These are phyloP conservation scores for Cryptosporidium parvum DNA, from an alignment of 169 alveolate species.

Conservation along the genomic window DNA sequence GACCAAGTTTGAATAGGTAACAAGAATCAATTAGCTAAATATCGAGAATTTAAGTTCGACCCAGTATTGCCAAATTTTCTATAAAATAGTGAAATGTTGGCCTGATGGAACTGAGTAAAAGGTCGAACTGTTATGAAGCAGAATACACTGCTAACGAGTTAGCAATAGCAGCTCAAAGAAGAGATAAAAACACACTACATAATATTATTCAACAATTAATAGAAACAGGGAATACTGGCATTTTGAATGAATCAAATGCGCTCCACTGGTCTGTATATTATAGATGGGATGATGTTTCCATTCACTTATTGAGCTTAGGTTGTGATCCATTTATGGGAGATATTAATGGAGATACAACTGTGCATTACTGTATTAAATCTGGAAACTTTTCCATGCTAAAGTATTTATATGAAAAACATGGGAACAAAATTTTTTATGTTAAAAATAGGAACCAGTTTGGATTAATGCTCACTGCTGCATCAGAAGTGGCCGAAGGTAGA, in stretches of 20 bases:
- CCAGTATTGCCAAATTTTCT: background rate
- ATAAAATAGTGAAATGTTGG: constrained; percentile 8
- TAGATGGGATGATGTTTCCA: constrained; percentile 85
- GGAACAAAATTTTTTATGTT: constrained; percentile 76
- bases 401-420: constrained; percentile 74
- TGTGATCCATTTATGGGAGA: constrained; percentile 80
- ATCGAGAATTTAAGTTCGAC: background rate
- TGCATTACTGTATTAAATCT: constrained; percentile 80
- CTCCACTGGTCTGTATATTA: constrained; percentile 84
- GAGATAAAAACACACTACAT: constrained; percentile 64
- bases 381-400: constrained; percentile 82
- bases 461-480: constrained; percentile 88
- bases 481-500: constrained; percentile 86
- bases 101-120: constrained; percentile 60
- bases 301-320: constrained; percentile 74
- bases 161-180: constrained; percentile 76
- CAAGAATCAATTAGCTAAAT: background rate
- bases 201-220: constrained; percentile 68
- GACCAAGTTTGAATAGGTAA: background rate
- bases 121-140: constrained; percentile 61
- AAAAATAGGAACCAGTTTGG: constrained; percentile 72
- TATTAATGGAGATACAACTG: constrained; percentile 80
- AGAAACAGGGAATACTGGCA: constrained; percentile 76
- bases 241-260: constrained; percentile 77
- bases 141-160: constrained; percentile 71